Evolutionary conservation across 805 yeast genomes (phyloP), one percentile per base, ranked within the genome.

Genomic region (Candida germanica): DNA sequence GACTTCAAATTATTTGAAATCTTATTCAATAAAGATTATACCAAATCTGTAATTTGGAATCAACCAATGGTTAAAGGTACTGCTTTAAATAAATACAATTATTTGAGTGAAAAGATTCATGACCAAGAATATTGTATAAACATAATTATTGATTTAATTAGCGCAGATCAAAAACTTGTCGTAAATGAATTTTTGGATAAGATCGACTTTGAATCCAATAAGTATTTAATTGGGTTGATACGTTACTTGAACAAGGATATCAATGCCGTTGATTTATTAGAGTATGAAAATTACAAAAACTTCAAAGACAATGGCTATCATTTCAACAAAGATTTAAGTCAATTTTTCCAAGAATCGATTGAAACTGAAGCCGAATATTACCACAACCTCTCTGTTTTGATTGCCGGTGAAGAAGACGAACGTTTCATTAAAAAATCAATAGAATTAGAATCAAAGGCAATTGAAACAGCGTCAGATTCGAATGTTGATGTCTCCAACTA

Each of bases 101-200:
- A 39, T 19, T 14, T 44, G 13, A 29, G 33, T 24, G 12, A 31
- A 4, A 28, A 31, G 21, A 30, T 44, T 5, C 46, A 48, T 25
- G 49, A 58, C 31, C 43, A 48, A 8, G 58, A 61, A 6, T 54
- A 75, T 24, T 43, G 67, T 8, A 63, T 65, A 11, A 65, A 65
- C 22, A 56, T 59, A 6, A 57, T 59, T 18, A 51, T 61, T 17
- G 56, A 50, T 18, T 50, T 56, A 23, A 51, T 58, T 26, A 60
- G 51, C 26, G 49, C 46, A 24, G 64, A 75, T 19, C 54, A 54
- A 49, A 43, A 50, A 5, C 58, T 75, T 5, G 75, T 77, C 42
- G 66, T 69, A 21, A 42, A 58, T 1, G 46, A 59, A 12, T 56
- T 81, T 31, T 56, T 70, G 8, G 49, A 59, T 3, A 59, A 61